Base-by-base conservation (phyloP, 306 rosid species). In the Glycyrrhiza uralensis region DNA sequence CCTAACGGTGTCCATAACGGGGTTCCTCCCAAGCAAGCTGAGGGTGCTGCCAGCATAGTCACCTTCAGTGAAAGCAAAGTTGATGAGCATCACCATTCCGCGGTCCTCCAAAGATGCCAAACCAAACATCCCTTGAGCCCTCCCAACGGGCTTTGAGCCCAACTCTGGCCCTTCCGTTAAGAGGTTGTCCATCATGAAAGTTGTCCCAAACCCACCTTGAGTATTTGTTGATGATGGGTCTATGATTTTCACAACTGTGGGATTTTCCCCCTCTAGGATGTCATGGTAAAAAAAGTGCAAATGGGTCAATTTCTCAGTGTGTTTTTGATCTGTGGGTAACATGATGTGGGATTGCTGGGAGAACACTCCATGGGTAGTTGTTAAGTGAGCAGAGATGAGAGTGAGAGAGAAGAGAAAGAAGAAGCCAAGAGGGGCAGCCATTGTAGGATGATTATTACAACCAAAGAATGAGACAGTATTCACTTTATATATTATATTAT, bases 1-100 rank as follows among this genome's bases (percentile, higher is more conserved):
- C 5, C 82, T 52, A 4, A 63, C 73, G 0, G 67, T 64, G 13
- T 78, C 55, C 19, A 22, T 24, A 32, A 78, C 78, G 4, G 78
- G 78, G 28, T 78, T 71, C 46, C 78, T 71, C 3, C 82, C 82
- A 0, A 78, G 69, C 82, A 78, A 10, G 66, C 78, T 62, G 3
- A 78, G 74, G 1, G 54, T 71, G 49, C 82, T 78, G 1, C 82
- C 78, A 4, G 38, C 58, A 23, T 22, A 63, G 0, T 4, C 45
- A 0, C 82, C 78, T 4, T 78, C 77, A 0, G 9, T 30, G 26
- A 78, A 62, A 1, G 6, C 72, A 0, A 78, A 46, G 19, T 78
- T 78, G 33, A 77, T 59, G 1, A 68, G 30, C 82, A 78, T 78
- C 18, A 78, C 66, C 77, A 78, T 24, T 1, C 76, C 76, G 1